Percentiles rank a stretch among this genome's conserved stretches.
These are phyloP conservation scores for Edaphochlamys debaryana DNA, from an alignment of 139 green algal genomes.

Conservation along the genomic window DNA sequence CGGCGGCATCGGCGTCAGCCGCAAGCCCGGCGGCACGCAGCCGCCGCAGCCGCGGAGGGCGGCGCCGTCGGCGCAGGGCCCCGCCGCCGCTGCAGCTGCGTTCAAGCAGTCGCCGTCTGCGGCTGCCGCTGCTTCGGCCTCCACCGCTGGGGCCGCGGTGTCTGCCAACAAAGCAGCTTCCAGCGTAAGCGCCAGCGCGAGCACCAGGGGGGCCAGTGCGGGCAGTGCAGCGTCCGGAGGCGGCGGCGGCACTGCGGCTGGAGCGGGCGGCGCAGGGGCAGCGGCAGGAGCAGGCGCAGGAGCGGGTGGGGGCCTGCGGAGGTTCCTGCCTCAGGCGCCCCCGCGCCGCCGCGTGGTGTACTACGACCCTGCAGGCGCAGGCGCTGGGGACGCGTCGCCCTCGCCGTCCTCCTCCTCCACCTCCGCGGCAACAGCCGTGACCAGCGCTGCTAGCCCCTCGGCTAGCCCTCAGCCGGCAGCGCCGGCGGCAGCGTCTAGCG, in stretches of 20 bases:
- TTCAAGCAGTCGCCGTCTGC: too few species aligned
- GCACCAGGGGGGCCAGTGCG: too few species aligned
- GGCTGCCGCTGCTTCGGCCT: too few species aligned
- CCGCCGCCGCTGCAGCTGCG: not conserved
- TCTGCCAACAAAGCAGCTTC: too few species aligned
- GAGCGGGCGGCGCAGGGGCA: not conserved
- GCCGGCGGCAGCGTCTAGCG: too few species aligned
- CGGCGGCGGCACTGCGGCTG: not conserved
- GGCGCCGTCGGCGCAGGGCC: not conserved
- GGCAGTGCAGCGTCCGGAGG: too few species aligned
- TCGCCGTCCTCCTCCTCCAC: too few species aligned
- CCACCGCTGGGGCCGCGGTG: too few species aligned
- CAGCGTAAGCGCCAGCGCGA: not conserved
- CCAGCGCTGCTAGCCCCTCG: not conserved
- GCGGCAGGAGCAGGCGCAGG: not conserved
- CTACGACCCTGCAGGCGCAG: not conserved
- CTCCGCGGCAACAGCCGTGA: too few species aligned
- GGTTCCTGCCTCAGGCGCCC: not conserved
- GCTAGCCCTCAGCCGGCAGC: not conserved
- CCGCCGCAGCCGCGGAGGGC: not conserved
- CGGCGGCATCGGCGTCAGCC: conserved; percentile 4
- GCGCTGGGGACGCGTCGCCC: too few species aligned
- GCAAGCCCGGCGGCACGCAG: not conserved
- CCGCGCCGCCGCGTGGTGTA: conserved; percentile 12
- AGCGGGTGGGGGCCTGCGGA: not conserved